Base-by-base conservation (phyloP, 192 early-diverging fungal species). In the Entophlyctis helioformis region DNA sequence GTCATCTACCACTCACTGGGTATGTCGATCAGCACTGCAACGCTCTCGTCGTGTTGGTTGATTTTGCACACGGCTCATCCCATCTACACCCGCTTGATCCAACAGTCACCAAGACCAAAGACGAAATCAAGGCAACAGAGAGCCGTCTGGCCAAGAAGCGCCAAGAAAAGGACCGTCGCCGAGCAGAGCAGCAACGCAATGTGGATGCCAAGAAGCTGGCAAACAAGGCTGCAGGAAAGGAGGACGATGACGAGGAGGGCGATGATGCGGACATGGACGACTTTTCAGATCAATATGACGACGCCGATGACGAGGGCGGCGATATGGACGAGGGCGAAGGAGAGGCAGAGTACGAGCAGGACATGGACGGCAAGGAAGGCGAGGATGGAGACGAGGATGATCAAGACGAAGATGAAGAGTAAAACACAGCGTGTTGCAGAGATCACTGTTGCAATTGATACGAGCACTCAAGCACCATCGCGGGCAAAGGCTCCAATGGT, bases 1-100 rank as follows among this genome's bases (percentile, higher is more conserved):
- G 81, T 98, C n/a, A 60, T 98, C 22, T 87, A 83, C 62, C 92
- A 98, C 66, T 73, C 73, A 36, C 80, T 78, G 51, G 53, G 80
- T 84, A 72, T 57, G 76, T 64, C n/a, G 0, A 54, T 2, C 13
- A 34, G 0, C 22, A 42, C 0, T 19, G 9, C 43, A 46, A 20
- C 19, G 15, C 2, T 32, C 15, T 45, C 21, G 25, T 46, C 16
- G 8, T 2, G 5, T 55, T 56, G 44, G 27, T 38, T 29, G 22
- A 4, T 10, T 21, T 33, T 42, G 36, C 27, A 23, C 6, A 18
- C 7, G 18, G 12, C 6, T 42, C 25, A 38, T 35, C 36, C 29
- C 22, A 32, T 47, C 9, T 47, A 23, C 21, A 20, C 20, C 12
- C 36, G n/a, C n/a, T n/a, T n/a, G n/a, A n/a, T n/a, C n/a, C n/a